These are phyloP conservation scores for Orbilia blumenaviensis DNA, from an alignment of 2,329 filamentous ascomycete species.

Conservation along the genomic window DNA sequence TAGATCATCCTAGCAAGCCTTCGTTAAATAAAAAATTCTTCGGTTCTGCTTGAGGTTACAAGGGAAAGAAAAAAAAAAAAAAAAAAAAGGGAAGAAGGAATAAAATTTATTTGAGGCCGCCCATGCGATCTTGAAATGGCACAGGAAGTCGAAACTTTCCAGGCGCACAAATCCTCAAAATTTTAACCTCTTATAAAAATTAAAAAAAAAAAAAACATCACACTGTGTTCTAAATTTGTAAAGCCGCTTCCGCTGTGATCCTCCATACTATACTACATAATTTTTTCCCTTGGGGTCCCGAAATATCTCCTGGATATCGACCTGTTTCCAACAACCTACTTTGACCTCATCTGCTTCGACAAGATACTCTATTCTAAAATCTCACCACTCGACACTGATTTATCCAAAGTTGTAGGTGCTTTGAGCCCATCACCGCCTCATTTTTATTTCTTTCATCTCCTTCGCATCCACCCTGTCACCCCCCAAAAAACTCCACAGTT, in stretches of 20 bases:
- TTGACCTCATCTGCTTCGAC: constrained; percentile 16
- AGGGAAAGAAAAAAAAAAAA: constrained; percentile 13
- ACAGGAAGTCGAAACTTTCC: constrained; percentile 22
- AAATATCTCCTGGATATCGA: neutral
- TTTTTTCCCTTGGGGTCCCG: neutral
- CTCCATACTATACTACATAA: neutral
- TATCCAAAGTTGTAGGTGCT: constrained; percentile 5
- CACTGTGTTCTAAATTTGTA: constrained; percentile 19
- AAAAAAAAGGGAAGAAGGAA: constrained; percentile 6
- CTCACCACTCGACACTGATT: constrained; percentile 4
- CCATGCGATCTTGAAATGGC: constrained; percentile 13
- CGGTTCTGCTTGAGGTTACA: constrained; percentile 9
- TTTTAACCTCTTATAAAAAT: constrained; percentile 25
- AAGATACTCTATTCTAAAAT: constrained; percentile 26
- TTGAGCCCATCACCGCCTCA: constrained; percentile 14
- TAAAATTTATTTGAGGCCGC: neutral
- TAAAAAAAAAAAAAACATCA: neutral
- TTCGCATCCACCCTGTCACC: constrained; percentile 17
- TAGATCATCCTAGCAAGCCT: constrained; percentile 11
- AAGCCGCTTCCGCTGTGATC: neutral
- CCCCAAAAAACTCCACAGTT: too few species aligned
- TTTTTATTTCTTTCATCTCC: constrained; percentile 22
- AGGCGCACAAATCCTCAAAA: constrained; percentile 37
- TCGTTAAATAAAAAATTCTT: constrained; percentile 11
- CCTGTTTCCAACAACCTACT: constrained; percentile 3